These are phyloP conservation scores for Aureobasidium sp. DNA, from an alignment of 2,329 filamentous ascomycete genomes.

Conservation along the genomic window DNA sequence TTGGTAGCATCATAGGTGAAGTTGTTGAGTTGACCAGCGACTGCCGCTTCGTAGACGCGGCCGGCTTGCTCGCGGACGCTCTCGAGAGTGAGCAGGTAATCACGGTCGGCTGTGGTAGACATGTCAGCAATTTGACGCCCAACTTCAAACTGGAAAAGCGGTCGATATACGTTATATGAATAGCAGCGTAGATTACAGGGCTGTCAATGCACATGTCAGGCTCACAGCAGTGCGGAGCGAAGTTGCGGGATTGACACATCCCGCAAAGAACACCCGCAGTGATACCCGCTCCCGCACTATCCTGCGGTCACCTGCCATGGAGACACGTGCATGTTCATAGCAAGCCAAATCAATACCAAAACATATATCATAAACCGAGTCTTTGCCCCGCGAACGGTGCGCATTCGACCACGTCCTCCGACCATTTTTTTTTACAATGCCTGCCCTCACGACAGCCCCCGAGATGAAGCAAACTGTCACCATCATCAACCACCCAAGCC, in stretches of 20 bases:
- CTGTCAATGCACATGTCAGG: neutral
- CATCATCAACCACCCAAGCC: conserved; percentile 77
- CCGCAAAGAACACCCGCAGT: neutral
- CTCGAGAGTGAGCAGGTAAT: conserved; percentile 79
- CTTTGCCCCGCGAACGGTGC: neutral
- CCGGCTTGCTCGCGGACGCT: conserved; percentile 74
- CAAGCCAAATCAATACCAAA: neutral
- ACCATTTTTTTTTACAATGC: neutral
- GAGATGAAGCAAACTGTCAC: conserved; percentile 48
- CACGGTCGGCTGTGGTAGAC: conserved; percentile 1
- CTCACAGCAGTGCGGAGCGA: neutral
- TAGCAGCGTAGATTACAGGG: neutral
- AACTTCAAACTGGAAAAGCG: neutral
- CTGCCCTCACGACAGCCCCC: neutral
- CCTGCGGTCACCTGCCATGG: neutral
- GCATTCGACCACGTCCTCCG: neutral
- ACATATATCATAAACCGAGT: neutral
- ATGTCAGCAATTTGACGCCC: too few species aligned
- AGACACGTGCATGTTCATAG: neutral
- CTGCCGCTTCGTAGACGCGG: conserved; percentile 68
- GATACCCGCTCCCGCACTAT: neutral
- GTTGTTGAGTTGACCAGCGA: conserved; percentile 69
- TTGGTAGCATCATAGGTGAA: conserved; percentile 84
- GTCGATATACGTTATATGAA: neutral
- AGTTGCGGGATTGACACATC: neutral